A percentile compares a stretch with the other conserved stretches of the same genome.
These are phyloP conservation scores for Pichia sp. DNA, from an alignment of 1,139 yeast species.

Conservation along the genomic window DNA sequence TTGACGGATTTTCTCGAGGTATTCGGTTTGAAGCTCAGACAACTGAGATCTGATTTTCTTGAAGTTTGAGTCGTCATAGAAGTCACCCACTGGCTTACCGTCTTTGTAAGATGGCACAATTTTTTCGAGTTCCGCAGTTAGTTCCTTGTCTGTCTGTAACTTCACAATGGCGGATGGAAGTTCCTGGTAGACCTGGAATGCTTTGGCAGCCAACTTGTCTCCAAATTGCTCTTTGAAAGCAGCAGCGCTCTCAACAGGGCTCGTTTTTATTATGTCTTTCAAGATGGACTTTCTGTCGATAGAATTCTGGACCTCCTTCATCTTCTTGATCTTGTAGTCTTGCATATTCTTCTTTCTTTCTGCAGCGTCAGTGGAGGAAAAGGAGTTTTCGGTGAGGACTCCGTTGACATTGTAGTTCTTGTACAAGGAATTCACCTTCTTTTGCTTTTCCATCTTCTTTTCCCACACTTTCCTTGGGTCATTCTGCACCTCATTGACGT, in stretches of 20 bases:
- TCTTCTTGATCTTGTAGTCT: conserved; percentile 31
- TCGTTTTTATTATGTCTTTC: conserved; percentile 34
- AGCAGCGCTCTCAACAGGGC: conserved; percentile 18
- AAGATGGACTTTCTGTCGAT: conserved; percentile 47
- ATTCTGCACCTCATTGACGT: conserved; percentile 52
- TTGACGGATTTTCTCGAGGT: conserved; percentile 47
- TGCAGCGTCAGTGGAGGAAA: conserved; percentile 16
- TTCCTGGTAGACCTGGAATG: conserved; percentile 26
- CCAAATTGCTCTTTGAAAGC: conserved; percentile 30
- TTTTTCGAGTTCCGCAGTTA: conserved; percentile 30
- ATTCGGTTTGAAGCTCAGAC: conserved; percentile 49
- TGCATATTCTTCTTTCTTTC: conserved; percentile 31
- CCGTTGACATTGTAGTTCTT: conserved; percentile 21
- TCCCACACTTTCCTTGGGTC: conserved; percentile 61
- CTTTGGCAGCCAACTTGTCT: conserved; percentile 24
- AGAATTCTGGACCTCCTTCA: conserved; percentile 39
- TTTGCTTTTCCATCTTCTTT: conserved; percentile 37
- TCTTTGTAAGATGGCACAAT: conserved; percentile 32
- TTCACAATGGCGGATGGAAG: conserved; percentile 24
- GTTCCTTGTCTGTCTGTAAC: conserved; percentile 21
- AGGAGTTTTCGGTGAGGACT: conserved; percentile 21
- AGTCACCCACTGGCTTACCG: conserved; percentile 37
- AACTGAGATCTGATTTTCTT: conserved; percentile 51
- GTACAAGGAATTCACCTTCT: conserved; percentile 24
- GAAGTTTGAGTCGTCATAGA: conserved; percentile 35